Base-by-base conservation (phyloP, 257 asterid species). In the Echites panduratus region DNA sequence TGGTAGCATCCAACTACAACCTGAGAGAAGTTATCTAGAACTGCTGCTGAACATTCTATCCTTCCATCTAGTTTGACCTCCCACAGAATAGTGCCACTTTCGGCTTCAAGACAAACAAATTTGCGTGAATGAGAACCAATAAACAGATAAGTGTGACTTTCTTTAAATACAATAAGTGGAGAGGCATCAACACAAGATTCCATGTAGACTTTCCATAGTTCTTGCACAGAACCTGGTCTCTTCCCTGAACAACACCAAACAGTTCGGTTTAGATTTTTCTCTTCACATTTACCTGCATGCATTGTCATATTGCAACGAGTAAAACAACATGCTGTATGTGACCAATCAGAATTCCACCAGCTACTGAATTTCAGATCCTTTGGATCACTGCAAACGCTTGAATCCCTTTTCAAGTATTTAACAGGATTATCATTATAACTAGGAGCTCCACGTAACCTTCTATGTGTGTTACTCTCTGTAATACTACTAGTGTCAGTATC, bases 121-220 rank as follows among this genome's bases (percentile, higher is more conserved):
- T 82, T 94, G 82, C 86, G 85, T 5, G 97, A 87, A 83, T 94
- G 98, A 77, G 97, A 87, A 77, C 98, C 98, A 69, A 89, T 83
- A 88, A 94, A 88, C 66, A 94, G 53, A 78, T 70, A 86, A 38
- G 80, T 66, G 70, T 82, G 76, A 66, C 81, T 83, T 84, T 82
- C 96, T 67, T 77, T 87, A 45, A 80, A 79, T 82, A 94, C 88
- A 80, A 91, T 72, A 66, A 94, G 90, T 68, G 98, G 97, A 63
- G 98, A 94, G 69, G 98, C 98, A 80, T 94, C 98, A 75, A 94
- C 93, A 82, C 98, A 94, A 77, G 98, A 89, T 61, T 82, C 87
- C 90, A 86, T 75, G 81, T 82, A 76, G 61, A 88, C 84, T 87
- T 88, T 88, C 98, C 97, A 94, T 38, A 66, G 72, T 75, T 85